phyloP scores from a whole-genome alignment of 192 early-diverging fungal species.

The Allomyces macrogynus region DNA sequence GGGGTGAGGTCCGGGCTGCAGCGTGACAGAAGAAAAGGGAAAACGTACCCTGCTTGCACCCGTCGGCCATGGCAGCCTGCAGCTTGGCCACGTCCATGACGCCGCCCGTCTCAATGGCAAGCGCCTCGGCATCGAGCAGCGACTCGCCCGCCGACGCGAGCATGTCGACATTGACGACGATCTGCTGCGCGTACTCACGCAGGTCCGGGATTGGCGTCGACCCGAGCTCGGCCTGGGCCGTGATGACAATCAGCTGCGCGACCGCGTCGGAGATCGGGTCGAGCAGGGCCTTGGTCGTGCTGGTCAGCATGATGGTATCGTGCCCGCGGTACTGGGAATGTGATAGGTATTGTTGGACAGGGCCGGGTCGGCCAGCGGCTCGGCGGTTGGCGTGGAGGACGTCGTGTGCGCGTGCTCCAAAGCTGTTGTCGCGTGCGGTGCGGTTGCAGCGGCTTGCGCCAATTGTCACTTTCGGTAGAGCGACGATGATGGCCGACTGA shows the following conservation, averaged over 20 bases:
- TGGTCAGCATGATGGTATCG: conserved; percentile 15
- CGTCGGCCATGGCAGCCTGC: conserved; percentile 18
- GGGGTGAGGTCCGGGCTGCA: no score
- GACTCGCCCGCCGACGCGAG: conserved; percentile 17
- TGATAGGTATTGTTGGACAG: no score
- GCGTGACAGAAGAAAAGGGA: no score
- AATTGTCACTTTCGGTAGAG: no score
- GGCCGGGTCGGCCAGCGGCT: no score
- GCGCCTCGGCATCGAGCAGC: neutral
- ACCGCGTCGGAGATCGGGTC: conserved; percentile 33
- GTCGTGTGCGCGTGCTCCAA: no score
- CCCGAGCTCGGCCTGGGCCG: conserved; percentile 23
- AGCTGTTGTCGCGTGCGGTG: no score
- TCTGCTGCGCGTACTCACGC: conserved; percentile 11
- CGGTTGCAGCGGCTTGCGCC: no score
- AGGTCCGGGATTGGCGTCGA: conserved; percentile 23
- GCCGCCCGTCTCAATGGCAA: neutral
- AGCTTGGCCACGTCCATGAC: conserved; percentile 3
- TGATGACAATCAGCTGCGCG: conserved; percentile 22
- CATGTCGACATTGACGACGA: conserved; percentile 20
- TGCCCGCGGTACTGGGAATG: no score
- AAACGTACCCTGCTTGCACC: conserved; percentile 15
- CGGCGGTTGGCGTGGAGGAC: no score
- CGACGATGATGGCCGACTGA: no score
- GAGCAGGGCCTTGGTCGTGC: conserved; percentile 22